Evolutionary conservation across 768 basidiomycete species (phyloP).

Genomic region (Rossbeevera mucosa): DNA sequence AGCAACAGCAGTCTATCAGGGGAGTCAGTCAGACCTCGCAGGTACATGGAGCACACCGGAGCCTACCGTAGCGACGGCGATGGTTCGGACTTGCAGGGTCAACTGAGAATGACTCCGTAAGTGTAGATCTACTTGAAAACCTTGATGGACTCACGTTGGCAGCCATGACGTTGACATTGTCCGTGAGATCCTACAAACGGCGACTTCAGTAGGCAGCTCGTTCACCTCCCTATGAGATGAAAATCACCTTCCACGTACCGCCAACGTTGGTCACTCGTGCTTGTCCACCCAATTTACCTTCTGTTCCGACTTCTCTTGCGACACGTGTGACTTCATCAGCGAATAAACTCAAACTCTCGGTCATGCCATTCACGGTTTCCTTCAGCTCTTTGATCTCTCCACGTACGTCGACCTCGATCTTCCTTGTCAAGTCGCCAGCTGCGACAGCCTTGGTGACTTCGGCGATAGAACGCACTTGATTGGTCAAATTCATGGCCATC

Average conservation of each 20-base stretch:
- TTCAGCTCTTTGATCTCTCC: constrained; percentile 90
- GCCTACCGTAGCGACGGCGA: constrained; percentile 85
- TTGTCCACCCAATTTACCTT: constrained; percentile 91
- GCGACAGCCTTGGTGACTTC: constrained; percentile 96
- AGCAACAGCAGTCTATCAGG: constrained; percentile 77
- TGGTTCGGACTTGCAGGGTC: constrained; percentile 89
- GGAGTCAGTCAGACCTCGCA: background rate
- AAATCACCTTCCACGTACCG: constrained; percentile 85
- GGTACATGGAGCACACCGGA: background rate
- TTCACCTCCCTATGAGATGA: background rate
- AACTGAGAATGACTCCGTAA: constrained; percentile 43
- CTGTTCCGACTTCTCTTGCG: constrained; percentile 95
- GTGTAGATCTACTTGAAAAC: background rate
- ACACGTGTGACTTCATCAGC: constrained; percentile 83
- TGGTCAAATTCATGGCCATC: constrained; percentile 88
- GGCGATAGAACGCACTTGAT: constrained; percentile 86
- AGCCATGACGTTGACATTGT: constrained; percentile 96
- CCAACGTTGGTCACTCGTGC: constrained; percentile 91
- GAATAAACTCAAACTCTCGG: constrained; percentile 77
- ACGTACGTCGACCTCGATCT: constrained; percentile 85
- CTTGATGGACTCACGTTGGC: constrained; percentile 58
- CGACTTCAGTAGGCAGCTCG: background rate
- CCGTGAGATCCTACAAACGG: constrained; percentile 66
- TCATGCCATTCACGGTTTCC: constrained; percentile 96
- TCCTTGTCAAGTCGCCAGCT: constrained; percentile 87